These are phyloP conservation scores for Penicillium psychrofluorescens DNA, from an alignment of 495 filamentous ascomycete genomes.

Conservation along the genomic window DNA sequence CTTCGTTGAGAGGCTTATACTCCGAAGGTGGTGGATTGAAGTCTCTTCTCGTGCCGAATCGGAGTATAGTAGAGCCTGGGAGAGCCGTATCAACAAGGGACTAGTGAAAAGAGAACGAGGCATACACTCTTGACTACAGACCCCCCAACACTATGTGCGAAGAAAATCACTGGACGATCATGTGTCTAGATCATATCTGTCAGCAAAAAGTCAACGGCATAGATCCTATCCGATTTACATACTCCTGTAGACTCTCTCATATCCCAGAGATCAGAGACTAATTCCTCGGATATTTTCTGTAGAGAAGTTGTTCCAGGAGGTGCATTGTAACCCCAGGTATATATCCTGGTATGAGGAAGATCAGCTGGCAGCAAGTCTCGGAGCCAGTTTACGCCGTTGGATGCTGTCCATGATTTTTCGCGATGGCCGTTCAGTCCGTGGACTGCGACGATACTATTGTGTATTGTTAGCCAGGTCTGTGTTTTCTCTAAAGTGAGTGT, in stretches of 20 bases:
- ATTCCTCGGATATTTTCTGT: conserved; percentile 18
- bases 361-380: conserved; percentile 37
- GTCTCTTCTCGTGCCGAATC: neutral
- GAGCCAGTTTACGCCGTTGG: conserved; percentile 38
- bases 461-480: neutral
- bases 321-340: conserved; percentile 46
- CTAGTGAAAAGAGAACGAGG: neutral
- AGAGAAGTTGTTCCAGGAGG: conserved; percentile 3
- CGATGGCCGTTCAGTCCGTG: conserved; percentile 23
- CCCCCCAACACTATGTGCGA: conserved; percentile 28
- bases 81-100: neutral
- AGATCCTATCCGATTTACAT: neutral
- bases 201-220: neutral
- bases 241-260: conserved; percentile 15
- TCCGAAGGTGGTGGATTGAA: neutral
- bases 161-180: conserved; percentile 24
- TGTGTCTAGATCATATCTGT: conserved; percentile 5
- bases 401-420: conserved; percentile 28
- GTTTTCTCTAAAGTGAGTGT: neutral
- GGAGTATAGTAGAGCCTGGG: conserved; percentile 12
- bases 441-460: conserved; percentile 17
- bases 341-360: conserved; percentile 36
- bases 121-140: conserved; percentile 24
- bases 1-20: conserved; percentile 2
- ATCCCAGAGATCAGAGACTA: conserved; percentile 23